Evolutionary conservation across 2,329 filamentous ascomycete species (phyloP).

Genomic region (Phoma herbarum): DNA sequence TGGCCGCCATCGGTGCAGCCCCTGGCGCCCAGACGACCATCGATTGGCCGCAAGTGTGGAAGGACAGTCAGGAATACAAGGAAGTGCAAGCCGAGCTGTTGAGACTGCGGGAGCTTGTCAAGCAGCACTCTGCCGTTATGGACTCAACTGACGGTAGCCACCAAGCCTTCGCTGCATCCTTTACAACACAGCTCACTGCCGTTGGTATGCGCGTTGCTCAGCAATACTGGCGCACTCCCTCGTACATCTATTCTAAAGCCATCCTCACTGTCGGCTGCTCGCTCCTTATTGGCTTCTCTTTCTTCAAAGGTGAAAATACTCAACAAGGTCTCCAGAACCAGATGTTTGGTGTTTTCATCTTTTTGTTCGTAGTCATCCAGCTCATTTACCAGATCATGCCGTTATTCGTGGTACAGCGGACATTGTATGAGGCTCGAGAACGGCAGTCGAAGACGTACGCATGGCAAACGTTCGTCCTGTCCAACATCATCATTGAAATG

Average conservation of each 20-base stretch:
- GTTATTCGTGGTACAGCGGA: background rate
- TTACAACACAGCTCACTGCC: background rate
- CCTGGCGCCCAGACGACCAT: background rate
- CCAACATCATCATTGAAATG: conserved; percentile 75
- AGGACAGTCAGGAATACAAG: background rate
- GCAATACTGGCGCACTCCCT: background rate
- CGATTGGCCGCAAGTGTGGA: background rate
- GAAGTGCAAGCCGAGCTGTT: background rate
- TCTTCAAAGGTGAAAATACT: background rate
- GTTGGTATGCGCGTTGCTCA: background rate
- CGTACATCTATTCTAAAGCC: background rate
- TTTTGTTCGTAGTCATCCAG: background rate
- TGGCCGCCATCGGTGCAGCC: background rate
- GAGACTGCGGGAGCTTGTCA: background rate
- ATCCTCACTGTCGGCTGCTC: background rate
- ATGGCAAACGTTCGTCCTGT: conserved; percentile 75
- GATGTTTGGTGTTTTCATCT: background rate
- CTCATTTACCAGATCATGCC: background rate
- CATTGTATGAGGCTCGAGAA: conserved; percentile 66
- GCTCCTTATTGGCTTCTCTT: background rate
- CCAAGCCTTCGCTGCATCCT: background rate
- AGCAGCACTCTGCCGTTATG: background rate
- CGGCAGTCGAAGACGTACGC: conserved; percentile 74
- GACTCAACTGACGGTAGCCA: background rate
- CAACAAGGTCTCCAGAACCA: background rate